A percentile compares a stretch with the other conserved stretches of the same genome.
These are phyloP conservation scores for Chenopodium album DNA, from an alignment of 148 eudicot species.

Conservation along the genomic window DNA sequence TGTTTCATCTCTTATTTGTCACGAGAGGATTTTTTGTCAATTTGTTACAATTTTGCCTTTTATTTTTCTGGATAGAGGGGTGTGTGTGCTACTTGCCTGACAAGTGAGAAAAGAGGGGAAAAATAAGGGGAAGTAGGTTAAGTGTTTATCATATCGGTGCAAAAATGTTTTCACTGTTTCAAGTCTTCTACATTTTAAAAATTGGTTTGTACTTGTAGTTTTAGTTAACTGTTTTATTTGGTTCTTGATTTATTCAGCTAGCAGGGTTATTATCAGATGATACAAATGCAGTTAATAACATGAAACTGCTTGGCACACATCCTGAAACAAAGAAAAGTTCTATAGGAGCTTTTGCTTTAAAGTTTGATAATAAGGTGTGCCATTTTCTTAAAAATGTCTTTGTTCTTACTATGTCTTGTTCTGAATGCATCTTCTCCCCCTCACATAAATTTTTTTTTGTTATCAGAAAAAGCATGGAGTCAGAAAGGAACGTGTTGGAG, in stretches of 20 bases:
- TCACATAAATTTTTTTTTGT: slow-evolving; percentile 8
- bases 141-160: neutral
- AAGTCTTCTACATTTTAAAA: neutral
- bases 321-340: slow-evolving; percentile 78
- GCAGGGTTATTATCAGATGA: slow-evolving; percentile 78
- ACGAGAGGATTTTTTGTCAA: too few species aligned
- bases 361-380: slow-evolving; percentile 84
- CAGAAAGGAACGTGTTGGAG: slow-evolving; percentile 86
- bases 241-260: slow-evolving; percentile 40
- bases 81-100: too few species aligned
- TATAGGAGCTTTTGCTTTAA: slow-evolving; percentile 56
- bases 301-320: slow-evolving; percentile 77
- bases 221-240: neutral
- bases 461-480: slow-evolving; percentile 73
- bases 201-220: neutral
- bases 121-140: neutral
- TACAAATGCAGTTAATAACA: slow-evolving; percentile 79
- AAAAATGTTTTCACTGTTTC: neutral
- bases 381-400: slow-evolving; percentile 2
- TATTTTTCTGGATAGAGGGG: too few species aligned
- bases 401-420: neutral
- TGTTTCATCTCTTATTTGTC: too few species aligned
- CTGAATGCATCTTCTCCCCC: neutral
- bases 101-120: neutral
- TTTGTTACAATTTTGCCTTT: too few species aligned